phyloP scores from a whole-genome alignment of 2,329 filamentous ascomycete species.

The Fusarium fujikuroi region DNA sequence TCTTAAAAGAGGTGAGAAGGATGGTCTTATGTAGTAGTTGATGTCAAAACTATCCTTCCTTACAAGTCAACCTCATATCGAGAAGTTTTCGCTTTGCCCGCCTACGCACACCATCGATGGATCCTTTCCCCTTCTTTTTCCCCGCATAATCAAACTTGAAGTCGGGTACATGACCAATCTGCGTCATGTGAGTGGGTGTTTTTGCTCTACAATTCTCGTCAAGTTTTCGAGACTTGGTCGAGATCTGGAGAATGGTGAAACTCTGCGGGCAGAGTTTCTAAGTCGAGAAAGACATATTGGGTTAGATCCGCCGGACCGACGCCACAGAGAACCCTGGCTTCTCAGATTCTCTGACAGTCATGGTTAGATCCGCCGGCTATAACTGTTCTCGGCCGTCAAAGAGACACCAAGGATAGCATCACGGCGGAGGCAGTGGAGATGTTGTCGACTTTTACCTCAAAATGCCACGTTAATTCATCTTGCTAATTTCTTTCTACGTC shows the following conservation, averaged over 20 bases:
- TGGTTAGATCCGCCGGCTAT: conserved; percentile 38
- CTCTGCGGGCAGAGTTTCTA: conserved; percentile 38
- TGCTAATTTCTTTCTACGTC: conserved; percentile 34
- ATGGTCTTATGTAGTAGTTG: conserved; percentile 32
- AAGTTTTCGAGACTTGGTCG: conserved; percentile 34
- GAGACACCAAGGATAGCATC: conserved; percentile 31
- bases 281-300: conserved; percentile 12
- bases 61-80: not conserved
- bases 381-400: not conserved
- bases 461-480: conserved; percentile 35
- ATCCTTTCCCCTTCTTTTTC: conserved; percentile 20
- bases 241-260: conserved; percentile 38
- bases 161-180: conserved; percentile 37
- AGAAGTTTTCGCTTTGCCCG: conserved; percentile 8
- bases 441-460: conserved; percentile 11
- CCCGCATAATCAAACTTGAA: conserved; percentile 31
- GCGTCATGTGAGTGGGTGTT: conserved; percentile 34
- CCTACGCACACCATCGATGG: conserved; percentile 7
- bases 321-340: not conserved
- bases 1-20: not conserved
- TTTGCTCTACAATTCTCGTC: conserved; percentile 30
- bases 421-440: conserved; percentile 35
- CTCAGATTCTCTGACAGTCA: not conserved
- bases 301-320: conserved; percentile 39
- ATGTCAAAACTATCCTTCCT: conserved; percentile 4